Evolutionary conservation across 768 basidiomycete species (phyloP).

Genomic region (Auriculariales sp.): DNA sequence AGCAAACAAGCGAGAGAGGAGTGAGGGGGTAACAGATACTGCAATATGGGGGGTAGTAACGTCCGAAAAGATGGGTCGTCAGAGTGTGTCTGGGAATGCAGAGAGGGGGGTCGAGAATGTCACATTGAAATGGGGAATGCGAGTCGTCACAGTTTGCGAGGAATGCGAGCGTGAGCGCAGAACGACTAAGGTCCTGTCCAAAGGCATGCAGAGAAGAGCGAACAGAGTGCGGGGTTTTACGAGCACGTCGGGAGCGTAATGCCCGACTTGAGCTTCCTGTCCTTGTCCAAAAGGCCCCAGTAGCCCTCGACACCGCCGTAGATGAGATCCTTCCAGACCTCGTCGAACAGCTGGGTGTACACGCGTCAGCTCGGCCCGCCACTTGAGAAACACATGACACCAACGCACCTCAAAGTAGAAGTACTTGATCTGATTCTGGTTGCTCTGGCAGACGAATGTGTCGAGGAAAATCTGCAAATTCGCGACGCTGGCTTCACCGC

Average conservation of each 20-base stretch:
- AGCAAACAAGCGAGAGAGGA: too few relatives aligned
- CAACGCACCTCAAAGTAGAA: slow-evolving; percentile 68
- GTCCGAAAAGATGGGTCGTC: too few relatives aligned
- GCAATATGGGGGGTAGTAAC: too few relatives aligned
- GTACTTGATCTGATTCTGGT: slow-evolving; percentile 65
- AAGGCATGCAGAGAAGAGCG: too few relatives aligned
- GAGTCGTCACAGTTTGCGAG: too few relatives aligned
- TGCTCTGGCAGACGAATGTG: slow-evolving; percentile 78
- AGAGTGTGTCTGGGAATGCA: too few relatives aligned
- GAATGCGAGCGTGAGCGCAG: too few relatives aligned
- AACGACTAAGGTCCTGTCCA: too few relatives aligned
- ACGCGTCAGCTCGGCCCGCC: background rate
- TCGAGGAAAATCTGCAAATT: slow-evolving; percentile 61
- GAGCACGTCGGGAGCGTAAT: slow-evolving; percentile 19
- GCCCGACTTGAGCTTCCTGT: slow-evolving; percentile 21
- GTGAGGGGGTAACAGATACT: too few relatives aligned
- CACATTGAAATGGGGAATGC: too few relatives aligned
- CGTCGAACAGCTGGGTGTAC: slow-evolving; percentile 49
- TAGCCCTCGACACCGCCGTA: slow-evolving; percentile 73
- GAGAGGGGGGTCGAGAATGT: too few relatives aligned
- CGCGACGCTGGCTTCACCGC: slow-evolving; percentile 16
- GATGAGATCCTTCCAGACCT: slow-evolving; percentile 58
- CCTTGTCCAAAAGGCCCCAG: slow-evolving; percentile 53
- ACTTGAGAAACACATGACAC: slow-evolving; percentile 1
- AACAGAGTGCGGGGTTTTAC: too few relatives aligned